Evolutionary conservation across 768 basidiomycete genomes (phyloP), one percentile per base, ranked within the genome.

Genomic region (Tylopilus intermedius): DNA sequence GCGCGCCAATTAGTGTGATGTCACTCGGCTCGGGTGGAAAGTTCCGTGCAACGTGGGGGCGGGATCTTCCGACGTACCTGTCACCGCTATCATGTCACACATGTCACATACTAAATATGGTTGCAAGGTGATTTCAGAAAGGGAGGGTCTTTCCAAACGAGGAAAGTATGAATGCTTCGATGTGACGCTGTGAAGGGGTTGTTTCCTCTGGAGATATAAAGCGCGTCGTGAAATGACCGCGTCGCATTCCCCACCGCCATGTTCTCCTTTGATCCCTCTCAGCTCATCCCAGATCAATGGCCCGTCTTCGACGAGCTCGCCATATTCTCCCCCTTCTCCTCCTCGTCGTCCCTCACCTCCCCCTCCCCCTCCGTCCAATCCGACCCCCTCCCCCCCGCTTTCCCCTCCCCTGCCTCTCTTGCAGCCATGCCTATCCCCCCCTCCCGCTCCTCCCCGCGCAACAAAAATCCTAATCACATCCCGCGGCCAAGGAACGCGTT

Each of bases 401-500:
- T 58, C 39, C 57, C 66, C 1, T 61, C 67, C 32, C 6, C 57
- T 2, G 57, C 66, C 0, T 45, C 44, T 2, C 61, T 69, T 21
- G 63, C 65, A 0, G 51, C 54, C 38, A 70, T 68, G 62, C 63
- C 68, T 3, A 58, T 70, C 4, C 67, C 67, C 42, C 66, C 59
- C 15, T 61, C 67, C 1, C 69, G 67, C 47, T 30, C 49, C 2
- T 57, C 65, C 1, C 54, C 67, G 6, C 65, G 67, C 3, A 69
- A 68, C 53, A 65, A 63, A 37, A 41, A 65, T 72, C 57, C 77
- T 69, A 53, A 81, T 72, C 71, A 72, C 58, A 61, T 72, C 15
- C 71, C 71, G 11, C 72, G 71, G 39, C 71, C 71, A 1, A 58
- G 72, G 3, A 76, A 75, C 56, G 75, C 74, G 38, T 75, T 76